Evolutionary conservation across 2,329 filamentous ascomycete species (phyloP).

Genomic region (Monosporascus sp.): DNA sequence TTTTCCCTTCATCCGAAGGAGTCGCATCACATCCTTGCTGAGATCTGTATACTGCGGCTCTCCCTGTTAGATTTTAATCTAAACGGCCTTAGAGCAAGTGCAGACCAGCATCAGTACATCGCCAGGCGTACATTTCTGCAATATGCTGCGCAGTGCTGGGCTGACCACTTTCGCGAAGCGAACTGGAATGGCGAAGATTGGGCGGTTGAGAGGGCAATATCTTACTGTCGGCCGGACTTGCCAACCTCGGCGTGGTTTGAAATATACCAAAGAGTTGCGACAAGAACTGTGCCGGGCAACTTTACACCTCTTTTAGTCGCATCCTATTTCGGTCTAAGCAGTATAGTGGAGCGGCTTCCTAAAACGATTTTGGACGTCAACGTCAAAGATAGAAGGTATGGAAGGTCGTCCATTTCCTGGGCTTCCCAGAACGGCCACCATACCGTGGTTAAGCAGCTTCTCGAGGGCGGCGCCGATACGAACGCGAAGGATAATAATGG

Average conservation of each 20-base stretch:
- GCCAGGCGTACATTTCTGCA: not conserved
- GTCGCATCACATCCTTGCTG: slow-evolving; percentile 4
- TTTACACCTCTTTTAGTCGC: slow-evolving; percentile 5
- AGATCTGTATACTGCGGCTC: slow-evolving; percentile 5
- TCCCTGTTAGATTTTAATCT: slow-evolving; percentile 1
- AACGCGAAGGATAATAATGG: too few species aligned
- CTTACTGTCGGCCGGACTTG: not conserved
- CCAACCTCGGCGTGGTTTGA: not conserved
- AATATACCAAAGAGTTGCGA: not conserved
- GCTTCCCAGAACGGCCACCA: too few species aligned
- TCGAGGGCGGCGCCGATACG: too few species aligned
- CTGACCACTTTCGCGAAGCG: slow-evolving; percentile 4
- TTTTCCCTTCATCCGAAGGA: slow-evolving; percentile 2
- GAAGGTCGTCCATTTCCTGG: slow-evolving; percentile 3
- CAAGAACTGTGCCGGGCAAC: not conserved
- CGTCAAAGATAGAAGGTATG: not conserved
- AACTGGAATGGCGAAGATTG: not conserved
- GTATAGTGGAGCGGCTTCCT: slow-evolving; percentile 1
- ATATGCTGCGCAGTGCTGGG: slow-evolving; percentile 8
- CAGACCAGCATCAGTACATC: too few species aligned
- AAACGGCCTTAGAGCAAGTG: not conserved
- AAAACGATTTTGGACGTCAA: not conserved
- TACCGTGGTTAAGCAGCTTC: too few species aligned
- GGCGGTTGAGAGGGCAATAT: not conserved
- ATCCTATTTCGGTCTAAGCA: slow-evolving; percentile 7